phyloP scores from a whole-genome alignment of 75 land plant genomes.

The Picea glauca region DNA sequence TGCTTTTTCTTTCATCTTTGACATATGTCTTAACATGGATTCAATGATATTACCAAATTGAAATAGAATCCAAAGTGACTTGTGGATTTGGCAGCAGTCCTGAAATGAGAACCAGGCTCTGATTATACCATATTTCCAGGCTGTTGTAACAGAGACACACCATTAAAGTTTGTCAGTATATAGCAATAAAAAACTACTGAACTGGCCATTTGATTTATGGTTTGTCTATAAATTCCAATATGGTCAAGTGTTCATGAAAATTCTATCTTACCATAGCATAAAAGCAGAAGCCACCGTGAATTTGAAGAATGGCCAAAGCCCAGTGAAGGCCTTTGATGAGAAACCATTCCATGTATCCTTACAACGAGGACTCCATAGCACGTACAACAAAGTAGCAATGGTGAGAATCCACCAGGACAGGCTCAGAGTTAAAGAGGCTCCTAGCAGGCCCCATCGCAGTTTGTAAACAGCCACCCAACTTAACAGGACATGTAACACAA shows the following conservation, averaged over 20 bases:
- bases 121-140: constrained; percentile 51
- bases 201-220: not conserved
- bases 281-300: constrained; percentile 37
- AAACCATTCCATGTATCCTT: constrained; percentile 33
- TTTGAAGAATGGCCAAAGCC: constrained; percentile 32
- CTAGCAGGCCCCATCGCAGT: constrained; percentile 23
- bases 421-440: constrained; percentile 23
- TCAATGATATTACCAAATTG: constrained; percentile 18
- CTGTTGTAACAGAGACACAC: constrained; percentile 12
- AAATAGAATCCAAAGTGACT: constrained; percentile 28
- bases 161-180: too few relatives aligned
- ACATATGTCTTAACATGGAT: too few relatives aligned
- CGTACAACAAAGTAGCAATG: constrained; percentile 9
- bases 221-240: not conserved
- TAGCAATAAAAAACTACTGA: too few relatives aligned
- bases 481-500: constrained; percentile 17
- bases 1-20: too few relatives aligned
- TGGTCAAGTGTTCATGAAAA: not conserved
- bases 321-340: constrained; percentile 21
- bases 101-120: constrained; percentile 38
- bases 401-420: constrained; percentile 24
- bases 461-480: constrained; percentile 22
- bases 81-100: constrained; percentile 45
- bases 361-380: constrained; percentile 19
- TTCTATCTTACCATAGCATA: constrained; percentile 34